Evolutionary conservation across 2,329 filamentous ascomycete genomes (phyloP), one percentile per base, ranked within the genome.

Genomic region (Diplodia seriata): DNA sequence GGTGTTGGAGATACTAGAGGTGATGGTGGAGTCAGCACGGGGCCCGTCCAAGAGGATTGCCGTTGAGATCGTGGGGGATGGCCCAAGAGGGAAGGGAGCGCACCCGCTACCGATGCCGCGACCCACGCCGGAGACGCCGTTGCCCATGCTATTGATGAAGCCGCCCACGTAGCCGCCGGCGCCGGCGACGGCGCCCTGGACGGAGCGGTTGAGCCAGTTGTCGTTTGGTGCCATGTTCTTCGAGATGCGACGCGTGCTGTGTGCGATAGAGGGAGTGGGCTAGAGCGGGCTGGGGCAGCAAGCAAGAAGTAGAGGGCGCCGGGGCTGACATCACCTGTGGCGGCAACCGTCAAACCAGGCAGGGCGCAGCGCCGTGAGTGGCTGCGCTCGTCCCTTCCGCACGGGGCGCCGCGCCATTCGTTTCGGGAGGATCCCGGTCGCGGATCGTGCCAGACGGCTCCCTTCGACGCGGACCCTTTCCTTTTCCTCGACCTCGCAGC

Each of bases 171-270:
- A 79, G 71, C 79, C 81, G 51, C 83, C 82, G 5, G 81, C 78
- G 38, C 81, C 79, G 3, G 80, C 74, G 31, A 83, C 78, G 36
- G 74, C 78, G 71, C 76, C 75, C 71, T 81, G 80, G 9, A 82
- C 79, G 38, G 79, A 78, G 66, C 77, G 77, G 68, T 79, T 82
- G 71, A 84, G 77, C 82, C 82, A 84, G 72, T 81, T 81, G 74
- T 74, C 78, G 75, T 68, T 75, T 49, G 75, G 73, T 51, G 72
- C 69, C 71, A 71, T 71, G 57, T 23, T 36, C 26, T 23, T 23
- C 4, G 40, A 11, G 49, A 31, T 49, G 61, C 31, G 40, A 43
- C 23, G 18, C 6, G 49, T 29, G 29, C 5, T 4, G 47, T 49
- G 49, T 47, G 61, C 29, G 23, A 53, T 9, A 29, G 33, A 31